A percentile compares a stretch with the other conserved stretches of the same genome.
phyloP scores from a whole-genome alignment of 2,329 filamentous ascomycete genomes.

The Pseudogymnoascus sp. region DNA sequence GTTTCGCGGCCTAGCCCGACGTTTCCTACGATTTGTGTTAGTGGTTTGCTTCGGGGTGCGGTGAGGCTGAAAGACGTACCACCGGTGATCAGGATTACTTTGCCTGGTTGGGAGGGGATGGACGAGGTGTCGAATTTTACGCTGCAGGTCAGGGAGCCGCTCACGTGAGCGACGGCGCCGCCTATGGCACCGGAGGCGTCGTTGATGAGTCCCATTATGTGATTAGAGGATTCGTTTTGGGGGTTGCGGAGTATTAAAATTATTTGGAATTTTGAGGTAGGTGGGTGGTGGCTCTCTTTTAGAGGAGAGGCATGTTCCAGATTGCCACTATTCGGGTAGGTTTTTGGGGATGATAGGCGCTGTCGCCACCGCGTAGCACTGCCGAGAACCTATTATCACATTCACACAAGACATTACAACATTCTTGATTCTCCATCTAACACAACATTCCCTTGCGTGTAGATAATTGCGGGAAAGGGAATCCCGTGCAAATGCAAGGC shows the following conservation, averaged over 20 bases:
- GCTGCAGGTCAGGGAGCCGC: neutral
- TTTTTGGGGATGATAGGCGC: neutral
- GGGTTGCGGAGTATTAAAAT: neutral
- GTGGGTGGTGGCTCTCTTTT: neutral
- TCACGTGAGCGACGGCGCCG: neutral
- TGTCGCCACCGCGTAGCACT: neutral
- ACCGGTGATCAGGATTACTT: constrained; percentile 41
- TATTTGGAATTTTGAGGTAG: neutral
- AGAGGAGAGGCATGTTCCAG: neutral
- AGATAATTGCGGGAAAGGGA: neutral
- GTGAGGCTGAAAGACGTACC: constrained; percentile 19
- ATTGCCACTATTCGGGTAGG: constrained; percentile 3
- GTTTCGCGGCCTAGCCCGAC: constrained; percentile 39
- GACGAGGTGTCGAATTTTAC: constrained; percentile 27
- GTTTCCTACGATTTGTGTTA: constrained; percentile 28
- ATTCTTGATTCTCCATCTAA: neutral
- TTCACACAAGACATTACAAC: neutral
- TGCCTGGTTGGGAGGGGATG: constrained; percentile 32
- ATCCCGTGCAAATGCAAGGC: neutral
- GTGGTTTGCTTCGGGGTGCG: neutral
- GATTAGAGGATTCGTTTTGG: neutral
- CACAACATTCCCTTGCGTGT: neutral
- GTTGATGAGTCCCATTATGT: constrained; percentile 1
- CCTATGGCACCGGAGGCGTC: neutral
- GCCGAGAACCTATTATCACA: neutral